These are phyloP conservation scores for Stephania japonica DNA, from an alignment of 164 flowering plant genomes.

Conservation along the genomic window DNA sequence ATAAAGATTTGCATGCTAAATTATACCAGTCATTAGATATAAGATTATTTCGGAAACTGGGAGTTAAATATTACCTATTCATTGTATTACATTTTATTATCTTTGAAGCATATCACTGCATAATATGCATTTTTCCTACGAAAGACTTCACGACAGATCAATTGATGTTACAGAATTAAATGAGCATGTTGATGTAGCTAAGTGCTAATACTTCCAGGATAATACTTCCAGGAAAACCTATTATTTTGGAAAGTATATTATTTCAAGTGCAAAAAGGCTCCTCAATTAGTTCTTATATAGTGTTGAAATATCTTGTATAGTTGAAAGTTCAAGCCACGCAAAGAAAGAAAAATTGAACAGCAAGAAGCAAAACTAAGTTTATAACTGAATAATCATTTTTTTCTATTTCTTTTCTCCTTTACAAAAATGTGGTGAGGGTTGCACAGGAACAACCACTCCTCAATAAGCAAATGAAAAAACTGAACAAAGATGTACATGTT, in stretches of 20 bases:
- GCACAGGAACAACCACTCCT: constrained; percentile 6
- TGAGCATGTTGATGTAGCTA: neutral
- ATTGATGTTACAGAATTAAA: neutral
- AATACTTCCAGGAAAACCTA: neutral
- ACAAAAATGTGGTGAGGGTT: constrained; percentile 1
- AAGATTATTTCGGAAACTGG: too few relatives aligned
- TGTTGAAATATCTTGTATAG: neutral
- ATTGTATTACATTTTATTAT: too few relatives aligned
- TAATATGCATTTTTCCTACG: too few relatives aligned
- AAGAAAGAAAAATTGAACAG: neutral
- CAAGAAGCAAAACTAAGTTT: neutral
- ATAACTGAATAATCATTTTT: neutral
- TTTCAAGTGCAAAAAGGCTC: neutral
- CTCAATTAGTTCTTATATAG: neutral
- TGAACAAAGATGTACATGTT: neutral
- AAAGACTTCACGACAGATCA: neutral
- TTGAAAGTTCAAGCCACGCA: neutral
- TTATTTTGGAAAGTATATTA: too few relatives aligned
- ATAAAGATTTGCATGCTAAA: too few relatives aligned
- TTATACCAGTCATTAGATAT: too few relatives aligned
- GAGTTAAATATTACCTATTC: too few relatives aligned
- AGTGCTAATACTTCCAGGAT: neutral
- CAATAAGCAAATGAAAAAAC: neutral
- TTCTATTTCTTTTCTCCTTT: neutral
- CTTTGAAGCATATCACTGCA: too few relatives aligned